Percentiles rank a stretch among this genome's conserved stretches.
phyloP scores from a whole-genome alignment of 768 basidiomycete genomes.

The Mycena albidolilacea region DNA sequence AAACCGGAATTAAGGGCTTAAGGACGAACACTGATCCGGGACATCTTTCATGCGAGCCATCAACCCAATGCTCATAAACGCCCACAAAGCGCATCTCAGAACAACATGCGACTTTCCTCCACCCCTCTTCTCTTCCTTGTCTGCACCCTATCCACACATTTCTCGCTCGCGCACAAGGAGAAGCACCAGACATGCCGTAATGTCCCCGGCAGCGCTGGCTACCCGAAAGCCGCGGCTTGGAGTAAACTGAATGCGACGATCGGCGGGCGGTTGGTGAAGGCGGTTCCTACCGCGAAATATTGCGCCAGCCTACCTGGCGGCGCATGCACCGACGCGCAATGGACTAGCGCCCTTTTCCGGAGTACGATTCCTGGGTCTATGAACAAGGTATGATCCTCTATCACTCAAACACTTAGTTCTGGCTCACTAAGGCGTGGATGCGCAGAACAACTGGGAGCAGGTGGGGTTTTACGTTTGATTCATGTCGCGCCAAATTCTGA shows the following conservation, averaged over 20 bases:
- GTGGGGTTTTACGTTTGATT: not conserved
- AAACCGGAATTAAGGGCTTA: no score
- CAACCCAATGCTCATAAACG: not conserved
- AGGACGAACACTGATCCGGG: no score
- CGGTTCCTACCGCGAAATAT: slow-evolving; percentile 6
- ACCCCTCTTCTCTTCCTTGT: not conserved
- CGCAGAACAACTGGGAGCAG: slow-evolving; percentile 1
- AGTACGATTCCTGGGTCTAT: not conserved
- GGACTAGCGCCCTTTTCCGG: slow-evolving; percentile 6
- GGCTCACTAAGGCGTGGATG: slow-evolving; percentile 5
- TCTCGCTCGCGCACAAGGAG: not conserved
- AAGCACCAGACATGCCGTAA: not conserved
- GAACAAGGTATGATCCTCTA: not conserved
- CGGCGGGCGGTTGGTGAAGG: not conserved
- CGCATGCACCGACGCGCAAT: slow-evolving; percentile 1
- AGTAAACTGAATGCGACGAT: slow-evolving; percentile 6
- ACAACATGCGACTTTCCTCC: not conserved
- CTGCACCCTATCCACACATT: not conserved
- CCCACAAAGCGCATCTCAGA: not conserved
- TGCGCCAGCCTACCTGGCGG: not conserved
- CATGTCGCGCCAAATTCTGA: slow-evolving; percentile 9
- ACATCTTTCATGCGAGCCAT: not conserved
- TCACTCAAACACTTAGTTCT: not conserved
- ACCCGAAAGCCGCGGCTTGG: slow-evolving; percentile 2
- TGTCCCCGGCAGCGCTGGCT: not conserved